phyloP scores from a whole-genome alignment of 2,329 filamentous ascomycete genomes.

The Penicillium sp. region DNA sequence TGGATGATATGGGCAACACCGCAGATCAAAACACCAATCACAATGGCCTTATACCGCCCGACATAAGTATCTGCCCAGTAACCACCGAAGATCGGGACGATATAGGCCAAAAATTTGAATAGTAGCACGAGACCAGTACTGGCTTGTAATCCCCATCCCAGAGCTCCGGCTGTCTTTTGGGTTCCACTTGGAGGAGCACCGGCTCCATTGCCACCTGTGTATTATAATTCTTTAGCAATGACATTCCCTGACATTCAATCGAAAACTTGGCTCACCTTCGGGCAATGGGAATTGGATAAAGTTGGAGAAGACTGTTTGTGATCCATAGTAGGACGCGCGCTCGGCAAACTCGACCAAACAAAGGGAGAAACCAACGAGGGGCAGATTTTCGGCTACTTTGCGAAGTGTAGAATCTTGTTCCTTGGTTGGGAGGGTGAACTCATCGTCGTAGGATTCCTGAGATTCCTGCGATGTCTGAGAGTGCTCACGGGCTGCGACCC shows the following conservation, averaged over 20 bases:
- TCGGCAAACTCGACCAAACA: slow-evolving; percentile 63
- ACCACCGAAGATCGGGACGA: slow-evolving; percentile 52
- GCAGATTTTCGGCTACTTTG: slow-evolving; percentile 53
- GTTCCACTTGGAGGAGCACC: slow-evolving; percentile 33
- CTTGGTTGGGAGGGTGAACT: slow-evolving; percentile 46
- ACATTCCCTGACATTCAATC: background rate
- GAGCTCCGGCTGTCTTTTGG: slow-evolving; percentile 55
- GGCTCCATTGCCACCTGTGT: slow-evolving; percentile 19
- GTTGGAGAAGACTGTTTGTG: slow-evolving; percentile 58
- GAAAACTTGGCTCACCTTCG: slow-evolving; percentile 26
- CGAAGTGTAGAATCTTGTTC: slow-evolving; percentile 50
- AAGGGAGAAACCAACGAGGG: slow-evolving; percentile 56
- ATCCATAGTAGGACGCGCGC: slow-evolving; percentile 61
- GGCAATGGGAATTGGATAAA: slow-evolving; percentile 63
- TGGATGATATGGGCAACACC: slow-evolving; percentile 17
- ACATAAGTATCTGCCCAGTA: slow-evolving; percentile 29
- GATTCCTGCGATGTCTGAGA: background rate
- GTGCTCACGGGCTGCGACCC: background rate
- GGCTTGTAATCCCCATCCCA: slow-evolving; percentile 57
- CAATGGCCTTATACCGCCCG: slow-evolving; percentile 34
- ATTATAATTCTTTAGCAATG: background rate
- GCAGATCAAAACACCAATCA: slow-evolving; percentile 41
- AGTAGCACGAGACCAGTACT: slow-evolving; percentile 55
- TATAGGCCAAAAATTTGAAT: slow-evolving; percentile 55
- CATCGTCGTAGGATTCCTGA: background rate